phyloP scores from a whole-genome alignment of 2,329 filamentous ascomycete species.

The Aspergillus awamori region DNA sequence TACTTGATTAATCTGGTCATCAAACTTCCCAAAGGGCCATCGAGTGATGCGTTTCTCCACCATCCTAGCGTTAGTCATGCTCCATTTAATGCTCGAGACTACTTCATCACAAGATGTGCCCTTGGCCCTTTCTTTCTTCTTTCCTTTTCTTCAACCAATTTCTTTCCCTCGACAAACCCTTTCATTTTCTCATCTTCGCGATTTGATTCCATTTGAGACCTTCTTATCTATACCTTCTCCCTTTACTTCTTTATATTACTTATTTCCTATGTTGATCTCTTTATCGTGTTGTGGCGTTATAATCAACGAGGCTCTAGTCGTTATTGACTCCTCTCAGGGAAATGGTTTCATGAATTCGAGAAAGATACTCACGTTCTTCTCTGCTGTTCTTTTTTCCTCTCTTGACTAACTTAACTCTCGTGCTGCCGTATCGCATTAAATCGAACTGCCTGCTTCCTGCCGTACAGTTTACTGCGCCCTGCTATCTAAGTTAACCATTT shows the following conservation, averaged over 20 bases:
- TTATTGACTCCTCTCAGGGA: constrained; percentile 16
- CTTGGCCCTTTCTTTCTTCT: constrained; percentile 7
- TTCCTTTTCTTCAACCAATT: constrained; percentile 1
- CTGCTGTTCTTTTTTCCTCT: constrained; percentile 2
- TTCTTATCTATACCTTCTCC: constrained; percentile 25
- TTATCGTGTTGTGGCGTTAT: constrained; percentile 22
- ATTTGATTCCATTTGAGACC: constrained; percentile 1
- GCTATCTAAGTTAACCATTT: background rate
- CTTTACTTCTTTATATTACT: constrained; percentile 23
- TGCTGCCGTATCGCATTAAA: background rate
- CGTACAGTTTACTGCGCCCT: constrained; percentile 1
- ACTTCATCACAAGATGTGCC: constrained; percentile 11
- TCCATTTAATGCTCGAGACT: constrained; percentile 15
- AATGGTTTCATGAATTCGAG: constrained; percentile 25
- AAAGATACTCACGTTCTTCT: constrained; percentile 16
- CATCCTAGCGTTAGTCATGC: constrained; percentile 21
- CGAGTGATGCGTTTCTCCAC: constrained; percentile 13
- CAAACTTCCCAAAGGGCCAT: constrained; percentile 13
- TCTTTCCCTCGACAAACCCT: constrained; percentile 8
- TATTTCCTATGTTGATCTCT: constrained; percentile 16
- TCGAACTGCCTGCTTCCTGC: background rate
- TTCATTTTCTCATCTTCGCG: constrained; percentile 20
- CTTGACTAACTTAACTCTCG: constrained; percentile 4
- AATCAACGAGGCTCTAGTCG: constrained; percentile 14
- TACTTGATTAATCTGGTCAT: constrained; percentile 25